A percentile compares a stretch with the other conserved stretches of the same genome.
These are phyloP conservation scores for Corymbia citriodora DNA, from an alignment of 441 rosid species.

Conservation along the genomic window DNA sequence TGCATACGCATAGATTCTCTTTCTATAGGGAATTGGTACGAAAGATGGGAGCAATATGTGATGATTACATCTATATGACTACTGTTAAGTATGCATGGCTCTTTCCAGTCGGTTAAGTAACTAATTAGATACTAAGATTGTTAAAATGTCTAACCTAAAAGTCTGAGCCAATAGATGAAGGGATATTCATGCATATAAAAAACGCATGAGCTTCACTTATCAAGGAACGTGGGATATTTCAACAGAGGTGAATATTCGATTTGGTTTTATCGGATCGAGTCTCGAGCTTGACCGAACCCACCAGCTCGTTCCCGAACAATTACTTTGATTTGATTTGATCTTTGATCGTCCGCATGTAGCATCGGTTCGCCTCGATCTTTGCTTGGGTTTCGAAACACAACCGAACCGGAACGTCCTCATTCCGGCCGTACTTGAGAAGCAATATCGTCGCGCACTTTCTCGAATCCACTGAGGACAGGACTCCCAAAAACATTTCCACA, in stretches of 20 bases:
- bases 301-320: background rate
- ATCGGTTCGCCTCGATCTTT: background rate
- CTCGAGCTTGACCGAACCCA: background rate
- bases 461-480: background rate
- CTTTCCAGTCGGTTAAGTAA: background rate
- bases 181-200: rapidly evolving
- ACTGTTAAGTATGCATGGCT: background rate
- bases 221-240: background rate
- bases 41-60: background rate
- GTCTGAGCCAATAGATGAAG: background rate
- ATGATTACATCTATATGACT: background rate
- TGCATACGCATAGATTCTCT: background rate
- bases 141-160: background rate
- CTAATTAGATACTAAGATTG: background rate
- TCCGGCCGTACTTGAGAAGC: background rate
- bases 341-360: background rate
- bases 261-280: background rate
- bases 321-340: background rate
- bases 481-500: background rate
- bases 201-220: background rate
- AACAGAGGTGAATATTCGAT: background rate
- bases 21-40: background rate
- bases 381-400: background rate
- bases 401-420: background rate
- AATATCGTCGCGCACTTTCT: background rate